Base-by-base conservation (phyloP, 768 basidiomycete species). In the Russula sp. region DNA sequence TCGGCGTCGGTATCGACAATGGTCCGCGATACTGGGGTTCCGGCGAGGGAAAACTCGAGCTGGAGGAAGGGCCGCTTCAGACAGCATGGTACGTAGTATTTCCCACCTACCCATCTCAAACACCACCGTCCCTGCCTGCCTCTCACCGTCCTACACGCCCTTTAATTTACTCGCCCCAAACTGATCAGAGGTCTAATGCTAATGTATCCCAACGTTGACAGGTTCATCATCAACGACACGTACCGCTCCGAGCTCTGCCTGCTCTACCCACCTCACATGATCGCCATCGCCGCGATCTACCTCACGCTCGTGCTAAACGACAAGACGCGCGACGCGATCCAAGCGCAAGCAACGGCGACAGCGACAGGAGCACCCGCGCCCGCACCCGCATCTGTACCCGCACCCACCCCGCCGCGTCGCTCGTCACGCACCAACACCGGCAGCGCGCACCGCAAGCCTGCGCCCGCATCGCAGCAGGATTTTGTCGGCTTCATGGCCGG, bases 141-240 rank as follows among this genome's bases (percentile, higher is more conserved):
- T n/a, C n/a, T n/a, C n/a, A n/a, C n/a, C n/a, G n/a, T n/a, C n/a
- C n/a, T n/a, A n/a, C n/a, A n/a, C n/a, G n/a, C n/a, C n/a, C n/a
- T n/a, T n/a, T n/a, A n/a, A n/a, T n/a, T n/a, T n/a, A n/a, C n/a
- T n/a, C n/a, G n/a, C n/a, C n/a, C n/a, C n/a, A n/a, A n/a, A n/a
- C n/a, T n/a, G n/a, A n/a, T n/a, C n/a, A n/a, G n/a, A n/a, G n/a
- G n/a, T n/a, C n/a, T n/a, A n/a, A n/a, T n/a, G n/a, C n/a, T n/a
- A n/a, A n/a, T n/a, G n/a, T n/a, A 20, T 57, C 59, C 41, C 18
- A 18, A 2, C 36, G 7, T 9, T 29, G 34, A 34, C 64, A 97
- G 94, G 91, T 94, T 93, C 71, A 85, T 98, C 70, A 84, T 99
- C 70, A 99, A 98, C 75, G 96, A 98, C 73, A 93, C 90, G 0